Conservation (phyloP, 495 filamentous ascomycete species). For the Cudoniella acicularis region DNA sequence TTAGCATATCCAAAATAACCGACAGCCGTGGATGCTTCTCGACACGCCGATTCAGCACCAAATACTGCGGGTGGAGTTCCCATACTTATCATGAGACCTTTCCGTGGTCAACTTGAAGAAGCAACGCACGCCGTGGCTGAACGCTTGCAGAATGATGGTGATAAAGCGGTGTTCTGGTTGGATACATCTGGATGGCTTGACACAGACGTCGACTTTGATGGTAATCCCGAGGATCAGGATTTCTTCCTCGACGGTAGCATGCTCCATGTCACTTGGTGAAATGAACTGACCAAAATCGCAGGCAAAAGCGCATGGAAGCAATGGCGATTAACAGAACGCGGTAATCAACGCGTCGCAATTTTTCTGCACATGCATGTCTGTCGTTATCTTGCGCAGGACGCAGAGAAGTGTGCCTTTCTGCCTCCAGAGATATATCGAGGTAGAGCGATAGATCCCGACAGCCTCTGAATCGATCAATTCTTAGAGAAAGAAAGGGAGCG, state of each 20-base stretch:
- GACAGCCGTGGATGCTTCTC: slow-evolving; percentile 23
- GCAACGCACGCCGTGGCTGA: slow-evolving; percentile 33
- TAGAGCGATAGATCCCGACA: slow-evolving; percentile 28
- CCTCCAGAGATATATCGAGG: slow-evolving; percentile 35
- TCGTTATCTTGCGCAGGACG: slow-evolving; percentile 32
- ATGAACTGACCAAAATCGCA: not conserved
- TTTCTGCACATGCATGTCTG: slow-evolving; percentile 39
- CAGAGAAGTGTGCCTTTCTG: slow-evolving; percentile 36
- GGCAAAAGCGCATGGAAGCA: slow-evolving; percentile 15
- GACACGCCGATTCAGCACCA: slow-evolving; percentile 3
- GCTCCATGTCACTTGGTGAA: not conserved
- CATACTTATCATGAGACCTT: slow-evolving; percentile 38
- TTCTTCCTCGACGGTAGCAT: slow-evolving; percentile 30
- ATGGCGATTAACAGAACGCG: slow-evolving; percentile 33
- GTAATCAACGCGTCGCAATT: slow-evolving; percentile 37
- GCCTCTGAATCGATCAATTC: slow-evolving; percentile 29
- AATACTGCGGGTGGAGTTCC: slow-evolving; percentile 27
- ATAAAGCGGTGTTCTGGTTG: slow-evolving; percentile 37
- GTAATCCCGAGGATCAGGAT: slow-evolving; percentile 19
- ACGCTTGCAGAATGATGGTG: slow-evolving; percentile 31
- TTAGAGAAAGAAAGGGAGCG: slow-evolving; percentile 32
- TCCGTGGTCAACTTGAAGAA: slow-evolving; percentile 38
- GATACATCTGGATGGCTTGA: slow-evolving; percentile 41
- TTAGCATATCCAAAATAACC: slow-evolving; percentile 37
- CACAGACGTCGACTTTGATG: slow-evolving; percentile 22